Conservation (phyloP, 2,329 filamentous ascomycete genomes). For the Botryosphaeria agaves region DNA sequence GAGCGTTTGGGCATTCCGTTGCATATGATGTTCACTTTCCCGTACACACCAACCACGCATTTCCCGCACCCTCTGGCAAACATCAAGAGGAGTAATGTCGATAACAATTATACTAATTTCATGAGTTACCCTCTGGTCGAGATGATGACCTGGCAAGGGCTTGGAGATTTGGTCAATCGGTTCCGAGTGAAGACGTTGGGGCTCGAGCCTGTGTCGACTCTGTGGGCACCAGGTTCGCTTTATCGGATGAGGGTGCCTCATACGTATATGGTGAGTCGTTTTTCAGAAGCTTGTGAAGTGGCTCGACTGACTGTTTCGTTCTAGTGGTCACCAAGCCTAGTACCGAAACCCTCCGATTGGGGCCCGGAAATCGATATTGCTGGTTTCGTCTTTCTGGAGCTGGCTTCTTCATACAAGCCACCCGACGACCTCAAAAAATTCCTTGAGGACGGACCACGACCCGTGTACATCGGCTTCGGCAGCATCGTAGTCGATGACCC, state of each 20-base stretch:
- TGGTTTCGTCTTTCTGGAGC: slow-evolving; percentile 5
- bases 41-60: slow-evolving; percentile 56
- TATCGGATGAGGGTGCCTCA: slow-evolving; percentile 60
- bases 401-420: slow-evolving; percentile 3
- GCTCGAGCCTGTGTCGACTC: slow-evolving; percentile 46
- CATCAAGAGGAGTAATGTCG: slow-evolving; percentile 55
- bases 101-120: slow-evolving; percentile 59
- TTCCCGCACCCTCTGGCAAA: slow-evolving; percentile 67
- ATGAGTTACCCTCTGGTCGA: slow-evolving; percentile 68
- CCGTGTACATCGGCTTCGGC: slow-evolving; percentile 7
- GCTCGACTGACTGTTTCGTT: too few relatives aligned
- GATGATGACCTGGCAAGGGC: slow-evolving; percentile 47
- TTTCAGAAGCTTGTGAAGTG: too few relatives aligned
- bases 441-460: slow-evolving; percentile 3
- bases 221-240: slow-evolving; percentile 60
- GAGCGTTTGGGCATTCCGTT: slow-evolving; percentile 62
- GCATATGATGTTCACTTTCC: slow-evolving; percentile 41
- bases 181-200: slow-evolving; percentile 51
- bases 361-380: slow-evolving; percentile 12
- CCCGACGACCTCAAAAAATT: slow-evolving; percentile 3
- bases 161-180: slow-evolving; percentile 63
- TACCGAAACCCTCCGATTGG: slow-evolving; percentile 18
- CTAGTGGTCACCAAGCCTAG: slow-evolving; percentile 15
- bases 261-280: slow-evolving; percentile 57
- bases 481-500: slow-evolving; percentile 16